Percentiles rank a stretch among this genome's conserved stretches.
Conservation (phyloP, 768 basidiomycete species). For the Boletus rubescentipes region DNA sequence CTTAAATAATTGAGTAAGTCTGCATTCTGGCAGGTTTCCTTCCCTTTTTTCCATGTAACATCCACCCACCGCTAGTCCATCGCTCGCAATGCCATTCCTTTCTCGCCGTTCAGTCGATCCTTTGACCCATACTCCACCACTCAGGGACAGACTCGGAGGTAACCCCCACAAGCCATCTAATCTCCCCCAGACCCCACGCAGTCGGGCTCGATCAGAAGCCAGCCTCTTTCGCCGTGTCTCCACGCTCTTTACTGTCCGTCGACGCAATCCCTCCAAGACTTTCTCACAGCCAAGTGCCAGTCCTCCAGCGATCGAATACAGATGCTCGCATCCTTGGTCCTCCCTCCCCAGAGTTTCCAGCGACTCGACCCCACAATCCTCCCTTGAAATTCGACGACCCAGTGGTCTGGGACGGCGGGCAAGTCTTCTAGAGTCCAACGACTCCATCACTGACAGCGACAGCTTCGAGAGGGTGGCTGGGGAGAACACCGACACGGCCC, state of each 20-base stretch:
- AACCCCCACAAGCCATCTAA: not conserved
- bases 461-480: not conserved
- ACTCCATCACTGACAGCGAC: conserved; percentile 12
- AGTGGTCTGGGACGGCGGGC: conserved; percentile 33
- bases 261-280: conserved; percentile 18
- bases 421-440: conserved; percentile 22
- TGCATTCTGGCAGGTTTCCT: not conserved
- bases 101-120: conserved; percentile 30
- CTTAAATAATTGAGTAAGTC: conserved; percentile 24
- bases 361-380: conserved; percentile 20
- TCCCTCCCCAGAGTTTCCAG: conserved; percentile 24
- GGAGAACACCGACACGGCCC: not conserved
- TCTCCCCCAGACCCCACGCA: conserved; percentile 13
- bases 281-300: conserved; percentile 2
- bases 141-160: conserved; percentile 1
- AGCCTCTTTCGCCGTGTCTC: conserved; percentile 30
- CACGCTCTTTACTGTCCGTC: conserved; percentile 25
- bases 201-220: conserved; percentile 26
- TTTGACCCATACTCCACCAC: not conserved
- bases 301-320: conserved; percentile 18
- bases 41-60: conserved; percentile 19
- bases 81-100: conserved; percentile 28
- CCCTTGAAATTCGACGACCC: conserved; percentile 34
- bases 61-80: not conserved
- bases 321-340: conserved; percentile 9